Percentiles rank a stretch among this genome's conserved stretches.
Conservation (phyloP, 1,139 yeast species). For the Kluyveromyces marxianus region DNA sequence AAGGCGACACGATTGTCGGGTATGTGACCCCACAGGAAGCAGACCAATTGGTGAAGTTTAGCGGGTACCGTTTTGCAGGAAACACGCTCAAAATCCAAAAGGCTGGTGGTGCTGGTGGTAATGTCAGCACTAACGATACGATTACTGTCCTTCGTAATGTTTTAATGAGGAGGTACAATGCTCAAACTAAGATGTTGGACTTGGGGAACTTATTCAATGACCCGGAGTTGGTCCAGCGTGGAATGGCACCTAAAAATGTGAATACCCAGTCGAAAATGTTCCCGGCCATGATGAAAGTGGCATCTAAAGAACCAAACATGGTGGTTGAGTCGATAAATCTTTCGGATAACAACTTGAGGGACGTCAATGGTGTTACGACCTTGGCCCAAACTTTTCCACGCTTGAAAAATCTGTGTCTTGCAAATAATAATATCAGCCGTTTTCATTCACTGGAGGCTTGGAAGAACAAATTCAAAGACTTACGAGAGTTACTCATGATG, state of each 20-base stretch:
- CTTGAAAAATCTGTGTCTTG: slow-evolving; percentile 69
- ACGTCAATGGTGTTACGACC: slow-evolving; percentile 54
- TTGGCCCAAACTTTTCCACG: slow-evolving; percentile 69
- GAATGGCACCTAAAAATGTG: slow-evolving; percentile 51
- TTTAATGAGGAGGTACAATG: slow-evolving; percentile 58
- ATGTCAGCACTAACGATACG: slow-evolving; percentile 36
- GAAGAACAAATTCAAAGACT: slow-evolving; percentile 63
- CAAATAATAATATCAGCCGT: slow-evolving; percentile 59
- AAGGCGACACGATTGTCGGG: slow-evolving; percentile 45
- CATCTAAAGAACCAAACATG: slow-evolving; percentile 37
- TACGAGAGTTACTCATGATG: slow-evolving; percentile 67
- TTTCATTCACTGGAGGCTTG: slow-evolving; percentile 62
- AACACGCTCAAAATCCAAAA: slow-evolving; percentile 48
- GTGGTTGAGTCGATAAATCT: slow-evolving; percentile 70
- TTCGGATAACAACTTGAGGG: slow-evolving; percentile 60
- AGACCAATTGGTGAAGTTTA: slow-evolving; percentile 49
- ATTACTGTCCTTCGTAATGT: slow-evolving; percentile 57
- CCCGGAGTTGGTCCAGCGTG: slow-evolving; percentile 50
- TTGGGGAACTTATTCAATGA: slow-evolving; percentile 64
- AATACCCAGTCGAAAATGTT: slow-evolving; percentile 69
- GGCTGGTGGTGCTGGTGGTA: slow-evolving; percentile 15
- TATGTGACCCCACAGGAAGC: slow-evolving; percentile 55
- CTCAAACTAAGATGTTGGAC: slow-evolving; percentile 59
- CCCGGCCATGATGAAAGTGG: slow-evolving; percentile 85
- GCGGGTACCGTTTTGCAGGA: slow-evolving; percentile 80